Percentiles rank a stretch among this genome's conserved stretches.
Conservation (phyloP, 2,329 filamentous ascomycete genomes). For the Fusarium pseudonygamai region DNA sequence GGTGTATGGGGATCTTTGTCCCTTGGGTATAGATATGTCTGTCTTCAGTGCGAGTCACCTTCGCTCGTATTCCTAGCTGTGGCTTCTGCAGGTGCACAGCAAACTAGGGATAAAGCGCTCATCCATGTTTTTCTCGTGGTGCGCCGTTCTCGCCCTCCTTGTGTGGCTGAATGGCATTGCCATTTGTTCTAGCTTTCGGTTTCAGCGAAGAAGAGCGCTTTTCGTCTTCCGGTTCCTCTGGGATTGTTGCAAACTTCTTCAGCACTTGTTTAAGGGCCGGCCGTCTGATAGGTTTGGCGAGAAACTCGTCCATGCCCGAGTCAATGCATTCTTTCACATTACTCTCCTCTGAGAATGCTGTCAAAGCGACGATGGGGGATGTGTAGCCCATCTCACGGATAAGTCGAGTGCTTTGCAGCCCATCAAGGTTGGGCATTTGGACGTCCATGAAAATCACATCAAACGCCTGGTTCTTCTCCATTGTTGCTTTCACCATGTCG, state of each 20-base stretch:
- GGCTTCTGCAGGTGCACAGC: neutral
- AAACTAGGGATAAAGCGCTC: neutral
- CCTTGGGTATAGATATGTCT: neutral
- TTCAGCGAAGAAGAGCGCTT: constrained; percentile 32
- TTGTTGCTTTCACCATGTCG: constrained; percentile 83
- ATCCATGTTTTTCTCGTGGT: constrained; percentile 34
- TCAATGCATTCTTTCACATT: constrained; percentile 89
- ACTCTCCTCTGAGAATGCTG: constrained; percentile 89
- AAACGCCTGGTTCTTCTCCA: constrained; percentile 77
- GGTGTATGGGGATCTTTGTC: neutral
- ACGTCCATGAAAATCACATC: constrained; percentile 97
- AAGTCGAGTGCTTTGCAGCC: constrained; percentile 83
- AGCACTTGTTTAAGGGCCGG: constrained; percentile 87
- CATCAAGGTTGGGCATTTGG: constrained; percentile 93
- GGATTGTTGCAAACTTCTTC: constrained; percentile 84
- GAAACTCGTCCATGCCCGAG: constrained; percentile 91
- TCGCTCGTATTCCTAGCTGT: neutral
- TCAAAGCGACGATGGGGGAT: constrained; percentile 88
- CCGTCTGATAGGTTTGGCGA: constrained; percentile 79
- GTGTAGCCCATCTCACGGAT: constrained; percentile 89
- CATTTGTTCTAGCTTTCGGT: constrained; percentile 29
- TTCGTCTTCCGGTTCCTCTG: constrained; percentile 65
- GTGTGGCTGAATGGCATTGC: constrained; percentile 19
- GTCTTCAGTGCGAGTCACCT: neutral
- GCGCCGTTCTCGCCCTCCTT: constrained; percentile 22